Evolutionary conservation across 345 rosid species (phyloP).

Genomic region (Brassica cretica): DNA sequence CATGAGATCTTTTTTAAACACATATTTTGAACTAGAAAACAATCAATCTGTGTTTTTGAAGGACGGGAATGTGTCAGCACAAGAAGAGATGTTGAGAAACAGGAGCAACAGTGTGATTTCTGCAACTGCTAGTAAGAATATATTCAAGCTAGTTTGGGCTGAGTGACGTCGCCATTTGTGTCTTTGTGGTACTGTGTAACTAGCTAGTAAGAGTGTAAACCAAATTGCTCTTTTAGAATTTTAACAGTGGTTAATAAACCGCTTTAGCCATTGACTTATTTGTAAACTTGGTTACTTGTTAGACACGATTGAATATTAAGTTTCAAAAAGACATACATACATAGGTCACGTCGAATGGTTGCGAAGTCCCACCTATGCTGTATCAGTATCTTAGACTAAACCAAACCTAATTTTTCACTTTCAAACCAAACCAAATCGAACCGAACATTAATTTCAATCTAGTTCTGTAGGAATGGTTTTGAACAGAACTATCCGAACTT

Average conservation of each 20-base stretch:
- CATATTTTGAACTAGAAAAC: background rate
- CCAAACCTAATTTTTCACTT: background rate
- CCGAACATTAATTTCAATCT: background rate
- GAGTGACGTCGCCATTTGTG: too few species aligned
- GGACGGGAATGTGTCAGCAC: conserved; percentile 30
- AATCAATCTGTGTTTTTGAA: background rate
- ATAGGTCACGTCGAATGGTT: too few species aligned
- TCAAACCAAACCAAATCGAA: background rate
- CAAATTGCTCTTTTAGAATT: too few species aligned
- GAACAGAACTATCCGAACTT: background rate
- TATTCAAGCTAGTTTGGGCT: background rate
- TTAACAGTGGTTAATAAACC: too few species aligned
- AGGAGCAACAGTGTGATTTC: conserved; percentile 19
- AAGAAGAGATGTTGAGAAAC: conserved; percentile 35
- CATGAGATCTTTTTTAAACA: background rate
- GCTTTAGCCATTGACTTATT: too few species aligned
- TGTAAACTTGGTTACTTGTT: background rate
- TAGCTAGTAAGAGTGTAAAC: too few species aligned
- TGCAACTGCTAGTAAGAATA: conserved; percentile 31
- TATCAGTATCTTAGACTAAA: background rate
- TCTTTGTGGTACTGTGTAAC: too few species aligned
- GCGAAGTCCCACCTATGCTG: background rate
- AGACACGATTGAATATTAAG: background rate
- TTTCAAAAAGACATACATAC: too few species aligned
- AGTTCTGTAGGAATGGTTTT: background rate